A percentile compares a stretch with the other conserved stretches of the same genome.
phyloP scores from a whole-genome alignment of 192 early-diverging fungal genomes.

The Mortierella alpina region DNA sequence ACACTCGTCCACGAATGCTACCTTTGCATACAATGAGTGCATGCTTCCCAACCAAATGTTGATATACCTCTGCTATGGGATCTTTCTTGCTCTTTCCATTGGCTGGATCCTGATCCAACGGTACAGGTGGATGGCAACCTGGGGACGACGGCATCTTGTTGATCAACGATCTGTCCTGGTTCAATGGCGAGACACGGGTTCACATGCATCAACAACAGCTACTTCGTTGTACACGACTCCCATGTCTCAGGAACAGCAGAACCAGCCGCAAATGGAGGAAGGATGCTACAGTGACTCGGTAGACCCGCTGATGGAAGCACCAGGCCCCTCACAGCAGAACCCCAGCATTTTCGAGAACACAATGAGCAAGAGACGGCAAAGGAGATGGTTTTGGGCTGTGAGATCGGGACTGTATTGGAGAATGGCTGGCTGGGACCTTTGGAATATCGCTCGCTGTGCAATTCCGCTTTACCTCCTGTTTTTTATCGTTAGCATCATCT shows the following conservation, averaged over 20 bases:
- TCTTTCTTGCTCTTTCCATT: conserved; percentile 19
- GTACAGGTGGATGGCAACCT: conserved; percentile 20
- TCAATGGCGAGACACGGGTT: conserved; percentile 1
- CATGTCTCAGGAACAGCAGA: background rate
- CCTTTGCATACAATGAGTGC: conserved; percentile 64
- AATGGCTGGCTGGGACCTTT: conserved; percentile 32
- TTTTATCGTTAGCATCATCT: conserved; percentile 26
- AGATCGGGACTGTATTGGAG: conserved; percentile 21
- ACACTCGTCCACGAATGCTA: conserved; percentile 13
- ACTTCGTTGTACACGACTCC: background rate
- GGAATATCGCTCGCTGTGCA: conserved; percentile 21
- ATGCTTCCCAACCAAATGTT: conserved; percentile 75
- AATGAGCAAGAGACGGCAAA: background rate
- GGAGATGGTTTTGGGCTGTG: conserved; percentile 11
- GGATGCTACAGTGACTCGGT: background rate
- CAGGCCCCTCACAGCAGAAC: background rate
- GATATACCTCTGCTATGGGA: conserved; percentile 57
- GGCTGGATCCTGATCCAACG: conserved; percentile 35
- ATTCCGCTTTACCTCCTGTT: conserved; percentile 30
- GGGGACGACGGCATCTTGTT: background rate
- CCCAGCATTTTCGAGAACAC: background rate
- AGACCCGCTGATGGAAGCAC: background rate
- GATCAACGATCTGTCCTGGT: background rate
- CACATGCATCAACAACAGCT: conserved; percentile 20
- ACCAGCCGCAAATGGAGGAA: background rate